Conservation (phyloP, 257 asterid species). For the Plectranthus barbatus region DNA sequence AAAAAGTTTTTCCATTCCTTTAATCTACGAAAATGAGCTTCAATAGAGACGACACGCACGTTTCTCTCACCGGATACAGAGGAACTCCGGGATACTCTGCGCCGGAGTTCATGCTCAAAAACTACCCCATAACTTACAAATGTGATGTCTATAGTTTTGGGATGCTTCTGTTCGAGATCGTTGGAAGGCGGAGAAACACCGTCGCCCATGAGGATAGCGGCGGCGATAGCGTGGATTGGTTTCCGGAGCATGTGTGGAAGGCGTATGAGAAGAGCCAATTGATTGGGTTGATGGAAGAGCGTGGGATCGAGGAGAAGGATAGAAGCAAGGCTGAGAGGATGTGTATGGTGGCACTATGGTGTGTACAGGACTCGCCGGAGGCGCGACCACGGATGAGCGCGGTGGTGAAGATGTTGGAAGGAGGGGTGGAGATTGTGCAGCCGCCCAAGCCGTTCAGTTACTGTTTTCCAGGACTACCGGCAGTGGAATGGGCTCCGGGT, state of each 20-base stretch:
- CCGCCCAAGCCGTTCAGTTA: slow-evolving; percentile 39
- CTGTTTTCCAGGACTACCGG: not conserved
- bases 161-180: no score
- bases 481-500: no score
- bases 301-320: slow-evolving; percentile 24
- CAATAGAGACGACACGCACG: slow-evolving; percentile 28
- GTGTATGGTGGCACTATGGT: slow-evolving; percentile 34
- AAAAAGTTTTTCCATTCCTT: no score
- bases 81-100: slow-evolving; percentile 37
- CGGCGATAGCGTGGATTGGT: slow-evolving; percentile 21
- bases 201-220: not conserved
- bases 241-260: slow-evolving; percentile 6
- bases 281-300: not conserved
- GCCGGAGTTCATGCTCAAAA: no score
- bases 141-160: no score
- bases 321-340: slow-evolving; percentile 21
- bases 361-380: slow-evolving; percentile 33
- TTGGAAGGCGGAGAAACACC: slow-evolving; percentile 28
- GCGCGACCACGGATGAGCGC: slow-evolving; percentile 31
- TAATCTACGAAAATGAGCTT: no score
- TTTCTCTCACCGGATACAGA: slow-evolving; percentile 21
- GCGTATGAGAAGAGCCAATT: slow-evolving; percentile 26
- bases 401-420: slow-evolving; percentile 39
- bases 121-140: no score
- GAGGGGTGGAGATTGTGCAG: slow-evolving; percentile 29